Conservation (phyloP, 2,329 filamentous ascomycete genomes). For the Didymella keratinophila region DNA sequence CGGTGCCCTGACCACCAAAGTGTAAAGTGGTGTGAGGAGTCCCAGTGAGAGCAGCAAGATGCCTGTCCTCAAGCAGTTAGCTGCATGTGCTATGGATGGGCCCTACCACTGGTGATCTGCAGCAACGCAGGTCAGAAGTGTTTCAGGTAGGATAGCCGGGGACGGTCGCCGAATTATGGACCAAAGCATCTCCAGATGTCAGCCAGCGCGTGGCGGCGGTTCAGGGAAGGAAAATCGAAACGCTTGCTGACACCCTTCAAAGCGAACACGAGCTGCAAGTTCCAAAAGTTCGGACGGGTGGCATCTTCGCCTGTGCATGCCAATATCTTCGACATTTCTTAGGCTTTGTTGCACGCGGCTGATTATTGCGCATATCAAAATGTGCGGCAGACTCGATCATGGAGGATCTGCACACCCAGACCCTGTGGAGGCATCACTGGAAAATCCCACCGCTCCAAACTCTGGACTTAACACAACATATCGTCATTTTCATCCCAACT, state of each 20-base stretch:
- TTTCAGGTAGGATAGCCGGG: slow-evolving; percentile 16
- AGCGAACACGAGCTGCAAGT: slow-evolving; percentile 4
- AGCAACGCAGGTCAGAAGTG: slow-evolving; percentile 3
- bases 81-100: slow-evolving; percentile 11
- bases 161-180: background rate
- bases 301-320: background rate
- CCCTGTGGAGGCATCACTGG: background rate
- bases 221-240: background rate
- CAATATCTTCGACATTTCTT: background rate
- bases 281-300: too few species aligned
- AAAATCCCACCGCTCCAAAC: background rate
- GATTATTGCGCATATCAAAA: background rate
- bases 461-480: background rate
- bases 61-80: slow-evolving; percentile 14
- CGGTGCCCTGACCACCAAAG: background rate
- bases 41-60: slow-evolving; percentile 3
- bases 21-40: slow-evolving; percentile 2
- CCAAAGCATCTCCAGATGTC: background rate
- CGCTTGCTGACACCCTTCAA: background rate
- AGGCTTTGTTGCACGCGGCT: background rate
- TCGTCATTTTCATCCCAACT: background rate
- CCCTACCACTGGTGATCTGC: slow-evolving; percentile 12
- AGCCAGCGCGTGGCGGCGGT: background rate
- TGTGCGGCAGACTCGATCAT: background rate
- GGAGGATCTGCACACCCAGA: slow-evolving; percentile 7